Conservation (phyloP, 306 rosid species). For the Lathyrus sativus region DNA sequence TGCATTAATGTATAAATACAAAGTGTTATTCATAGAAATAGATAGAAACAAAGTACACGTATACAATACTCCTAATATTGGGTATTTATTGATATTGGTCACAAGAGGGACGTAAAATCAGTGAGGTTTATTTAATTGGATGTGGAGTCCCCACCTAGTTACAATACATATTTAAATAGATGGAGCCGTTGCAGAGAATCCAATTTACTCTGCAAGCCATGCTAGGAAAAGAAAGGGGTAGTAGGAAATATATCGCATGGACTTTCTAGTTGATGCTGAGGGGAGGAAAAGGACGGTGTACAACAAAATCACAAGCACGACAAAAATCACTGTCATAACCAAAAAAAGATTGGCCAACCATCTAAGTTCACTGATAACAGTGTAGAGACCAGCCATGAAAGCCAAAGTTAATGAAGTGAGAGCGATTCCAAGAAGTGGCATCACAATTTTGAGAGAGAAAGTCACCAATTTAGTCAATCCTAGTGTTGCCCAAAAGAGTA, state of each 20-base stretch:
- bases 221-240: background rate
- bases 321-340: background rate
- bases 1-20: too few species aligned
- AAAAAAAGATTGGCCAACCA: background rate
- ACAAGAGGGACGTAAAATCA: background rate
- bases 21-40: background rate
- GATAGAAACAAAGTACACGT: background rate
- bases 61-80: background rate
- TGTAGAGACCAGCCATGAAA: background rate
- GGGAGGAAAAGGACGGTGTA: background rate
- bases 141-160: background rate
- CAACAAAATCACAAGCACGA: background rate
- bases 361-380: background rate
- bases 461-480: constrained; percentile 6
- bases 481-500: constrained; percentile 41
- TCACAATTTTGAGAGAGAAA: background rate
- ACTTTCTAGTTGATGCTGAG: background rate
- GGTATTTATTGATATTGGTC: background rate
- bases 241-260: background rate
- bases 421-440: constrained; percentile 40
- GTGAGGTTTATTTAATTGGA: background rate
- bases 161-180: too few species aligned
- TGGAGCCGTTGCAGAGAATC: background rate
- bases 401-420: constrained; percentile 36
- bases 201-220: background rate